These are phyloP conservation scores for Excoecaria cochinchinensis DNA, from an alignment of 345 rosid genomes.

Conservation along the genomic window DNA sequence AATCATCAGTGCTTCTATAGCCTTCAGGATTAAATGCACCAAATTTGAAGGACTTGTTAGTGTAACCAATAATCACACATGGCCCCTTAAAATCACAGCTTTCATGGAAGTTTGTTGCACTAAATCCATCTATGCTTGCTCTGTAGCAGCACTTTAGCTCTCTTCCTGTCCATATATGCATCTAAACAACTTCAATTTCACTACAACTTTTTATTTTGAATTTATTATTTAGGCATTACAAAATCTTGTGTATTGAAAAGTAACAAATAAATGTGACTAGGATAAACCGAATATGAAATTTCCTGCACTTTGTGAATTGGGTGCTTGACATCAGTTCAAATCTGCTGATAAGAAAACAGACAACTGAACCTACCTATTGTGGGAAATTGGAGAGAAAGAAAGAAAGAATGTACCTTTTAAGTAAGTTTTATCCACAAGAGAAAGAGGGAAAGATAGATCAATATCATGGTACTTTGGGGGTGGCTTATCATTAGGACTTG, in stretches of 20 bases:
- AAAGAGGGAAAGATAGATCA: conserved; percentile 61
- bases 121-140: conserved; percentile 71
- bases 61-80: conserved; percentile 78
- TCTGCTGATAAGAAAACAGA: too few species aligned
- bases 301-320: too few species aligned
- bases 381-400: neutral
- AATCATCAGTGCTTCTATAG: conserved; percentile 86
- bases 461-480: conserved; percentile 46
- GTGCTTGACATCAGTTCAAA: too few species aligned
- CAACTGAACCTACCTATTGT: too few species aligned
- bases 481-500: conserved; percentile 33
- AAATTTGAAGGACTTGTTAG: conserved; percentile 64
- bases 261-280: too few species aligned
- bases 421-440: conserved; percentile 67
- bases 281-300: too few species aligned
- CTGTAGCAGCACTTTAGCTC: conserved; percentile 78
- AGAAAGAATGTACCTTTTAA: conserved; percentile 42
- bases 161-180: conserved; percentile 40
- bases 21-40: conserved; percentile 88
- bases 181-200: neutral
- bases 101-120: conserved; percentile 74
- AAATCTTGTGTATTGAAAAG: too few species aligned
- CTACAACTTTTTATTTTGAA: neutral
- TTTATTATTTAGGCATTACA: neutral
- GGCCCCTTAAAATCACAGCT: conserved; percentile 90